Evolutionary conservation across 2,329 filamentous ascomycete genomes (phyloP), one percentile per base, ranked within the genome.

Genomic region (Fusarium sp.): DNA sequence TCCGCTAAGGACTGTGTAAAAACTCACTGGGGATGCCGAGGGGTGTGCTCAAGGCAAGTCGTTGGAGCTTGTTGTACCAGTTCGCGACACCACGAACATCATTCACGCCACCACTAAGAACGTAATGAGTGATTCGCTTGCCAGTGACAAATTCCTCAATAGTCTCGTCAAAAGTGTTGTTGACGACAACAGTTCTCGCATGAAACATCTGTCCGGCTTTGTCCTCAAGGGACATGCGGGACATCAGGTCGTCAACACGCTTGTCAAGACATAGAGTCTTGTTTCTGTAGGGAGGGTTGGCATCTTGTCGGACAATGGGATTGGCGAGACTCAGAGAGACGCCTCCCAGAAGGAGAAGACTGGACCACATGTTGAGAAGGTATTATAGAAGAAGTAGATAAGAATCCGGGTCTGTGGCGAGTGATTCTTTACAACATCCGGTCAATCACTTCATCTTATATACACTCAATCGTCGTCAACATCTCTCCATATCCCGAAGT

Each of bases 141-240:
- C 73, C 66, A 0, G 53, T 63, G 14, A 78, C 60, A 6, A 64
- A 61, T 1, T 56, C 61, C 49, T 73, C 61, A 2, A 71, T 75
- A 7, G 69, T 69, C 26, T 46, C 54, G 7, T 72, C 69, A 27
- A 71, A 69, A 7, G 69, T 72, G 7, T 72, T 69, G n/a, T 72
- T 69, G 20, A 69, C 69, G 5, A 69, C 59, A 1, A 46, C 35
- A 1, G 69, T 71, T 0, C 69, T 69, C n/a, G 50, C 69, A 20
- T 85, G 83, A 70, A 85, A 86, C 57, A 86, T 78, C 67, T 85
- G 83, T 2, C 84, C 84, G 5, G 82, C 84, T 60, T 86, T 86
- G 67, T 86, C 84, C 41, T 83, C 81, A 0, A 86, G 50, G 0
- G 81, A 85, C 84, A 86, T 86, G 13, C 83, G 81, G 7, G 76